Base-by-base conservation (phyloP, 345 rosid genomes). In the Anacardium occidentale region DNA sequence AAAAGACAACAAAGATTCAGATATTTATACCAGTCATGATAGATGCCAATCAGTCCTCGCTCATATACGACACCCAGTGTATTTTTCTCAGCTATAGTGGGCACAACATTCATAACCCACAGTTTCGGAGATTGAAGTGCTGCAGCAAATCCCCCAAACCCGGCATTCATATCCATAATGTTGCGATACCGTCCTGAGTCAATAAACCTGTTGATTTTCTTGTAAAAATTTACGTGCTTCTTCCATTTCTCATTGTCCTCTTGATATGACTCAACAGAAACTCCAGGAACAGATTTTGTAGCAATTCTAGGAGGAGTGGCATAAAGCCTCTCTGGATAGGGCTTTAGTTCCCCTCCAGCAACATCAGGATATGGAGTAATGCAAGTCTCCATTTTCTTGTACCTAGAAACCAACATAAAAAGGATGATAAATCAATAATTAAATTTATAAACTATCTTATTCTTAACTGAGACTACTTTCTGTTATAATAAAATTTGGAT, bases 91-190 rank as follows among this genome's bases (percentile, higher is more conserved):
- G 98, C 93, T 63, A 93, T 84, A 0, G 95, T 96, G 24, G 99
- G 96, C 68, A 93, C 88, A 71, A 93, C 99, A 89, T 96, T 96
- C 99, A 96, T 96, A 68, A 91, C 93, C 99, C 98, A 93, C 70
- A 88, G 77, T 74, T 93, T 93, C 0, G 91, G 78, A 3, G 88
- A 84, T 67, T 90, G 83, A 2, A 96, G 64, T 8, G 92, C 96
- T 7, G 98, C 97, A 76, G 99, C 97, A 80, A 96, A 96, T 62
- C 99, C 94, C 21, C 98, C 99, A 78, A 93, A 76, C 12, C 93
- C 92, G 64, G 99, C 99, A 79, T 96, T 93, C 99, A 96, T n/a
- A n/a, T n/a, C n/a, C n/a, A n/a, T n/a, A n/a, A n/a, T n/a, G n/a
- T n/a, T n/a, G n/a, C n/a, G n/a, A n/a, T n/a, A n/a, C 77, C 98